Base-by-base conservation (phyloP, 2,329 filamentous ascomycete species). In the Ceratocystis eucalypticola region DNA sequence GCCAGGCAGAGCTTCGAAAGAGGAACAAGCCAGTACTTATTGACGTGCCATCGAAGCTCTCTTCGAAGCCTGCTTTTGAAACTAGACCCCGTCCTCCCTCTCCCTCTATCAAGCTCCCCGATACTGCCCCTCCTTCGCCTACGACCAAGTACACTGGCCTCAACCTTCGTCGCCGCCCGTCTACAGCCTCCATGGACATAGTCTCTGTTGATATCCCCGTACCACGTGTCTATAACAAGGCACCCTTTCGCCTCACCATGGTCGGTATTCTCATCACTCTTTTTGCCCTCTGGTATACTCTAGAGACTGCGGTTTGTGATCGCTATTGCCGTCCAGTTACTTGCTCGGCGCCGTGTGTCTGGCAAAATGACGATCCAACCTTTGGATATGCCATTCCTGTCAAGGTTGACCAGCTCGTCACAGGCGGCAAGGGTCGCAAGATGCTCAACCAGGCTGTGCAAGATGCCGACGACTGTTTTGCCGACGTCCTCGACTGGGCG, bases 391-490 rank as follows among this genome's bases (percentile, higher is more conserved):
- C 83, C 1, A 76, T 86, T 59, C 84, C 84, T 2, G 79, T 84
- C 66, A 86, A 86, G 74, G 71, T 86, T 12, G 84, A 87, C 71
- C 79, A 86, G 70, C 86, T 83, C 83, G 71, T 77, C 7, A 82
- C 81, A 0, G 79, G 80, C 17, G 83, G 83, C 0, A 74, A 73
- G 44, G 80, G 80, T 4, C 79, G 80, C 46, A 70, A 69, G 1
- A 55, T 78, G 2, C 72, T 74, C 15, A 72, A 72, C n/a, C 72
- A 73, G 55, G 69, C 76, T 1, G 70, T 71, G 3, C 78, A 83
- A 62, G 77, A 82, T 45, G 69, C 78, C 1, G 73, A 74, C 5
- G 83, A 85, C 70, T 71, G 75, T 69, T 62, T 75, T 25, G 80
- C 80, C 0, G 82, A 85, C 37, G 68, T 77, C 5, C 73, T 75